Evolutionary conservation across 1,284 basidiomycete species (phyloP), one percentile per base, ranked within the genome.

Genomic region (Sutorius eximius): DNA sequence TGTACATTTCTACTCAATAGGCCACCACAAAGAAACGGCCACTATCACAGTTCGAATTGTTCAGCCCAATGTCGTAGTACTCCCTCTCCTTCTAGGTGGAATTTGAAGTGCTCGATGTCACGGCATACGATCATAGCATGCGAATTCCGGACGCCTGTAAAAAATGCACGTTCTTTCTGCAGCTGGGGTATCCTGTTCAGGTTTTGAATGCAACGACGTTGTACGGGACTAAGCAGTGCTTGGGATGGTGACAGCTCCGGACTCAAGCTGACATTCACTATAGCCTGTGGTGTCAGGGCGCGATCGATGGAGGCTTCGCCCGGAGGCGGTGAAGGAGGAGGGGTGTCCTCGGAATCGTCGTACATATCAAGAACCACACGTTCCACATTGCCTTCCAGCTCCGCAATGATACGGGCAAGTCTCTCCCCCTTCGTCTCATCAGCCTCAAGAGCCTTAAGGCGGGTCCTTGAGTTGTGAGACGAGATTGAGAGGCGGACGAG

Each of bases 11-110:
- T 15, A 11, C 11, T 12, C n/a, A 20, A 38, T 5, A 16, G 16
- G 16, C 18, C 38, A 38, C 11, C 20, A 18, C 20, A 37, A 53
- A 36, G n/a, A 20, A 27, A 42, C 27, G 4, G 20, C 15, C 49
- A 27, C 37, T 37, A 8, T 51, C 71, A 69, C 22, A 82, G 52
- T 30, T 76, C 68, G 50, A 91, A 86, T n/a, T 80, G 76, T 57
- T 82, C 78, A 22, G 86, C 87, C 86, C 86, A 89, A 67, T 90
- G 86, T 56, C 78, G 75, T 37, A 91, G 51, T 5, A 90, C 80
- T 37, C 81, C 80, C 64, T 83, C 79, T 12, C 89, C 89, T 22
- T 72, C 65, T 46, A 75, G 71, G 61, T 89, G 85, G 16, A 71
- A 61, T 60, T 79, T 73, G 62, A 86, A 89, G 40, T 75, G 69